Base-by-base conservation (phyloP, 352 stramenopile species). In the Peronospora destructor region DNA sequence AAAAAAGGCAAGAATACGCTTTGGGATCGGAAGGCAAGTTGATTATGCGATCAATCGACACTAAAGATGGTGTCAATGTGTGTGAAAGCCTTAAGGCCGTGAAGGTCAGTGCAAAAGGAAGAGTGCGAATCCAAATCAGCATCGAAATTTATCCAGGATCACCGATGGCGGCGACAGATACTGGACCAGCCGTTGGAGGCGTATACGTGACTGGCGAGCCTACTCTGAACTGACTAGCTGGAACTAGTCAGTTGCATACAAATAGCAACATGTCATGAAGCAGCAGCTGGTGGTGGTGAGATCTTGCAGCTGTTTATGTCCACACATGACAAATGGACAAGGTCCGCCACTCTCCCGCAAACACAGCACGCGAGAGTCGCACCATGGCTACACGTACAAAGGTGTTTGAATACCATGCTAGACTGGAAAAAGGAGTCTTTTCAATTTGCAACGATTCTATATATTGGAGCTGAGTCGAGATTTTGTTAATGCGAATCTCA, bases 311-410 rank as follows among this genome's bases (percentile, higher is more conserved):
- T 70, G 61, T 46, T 46, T 41, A 34, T 17, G 36, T 33, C 39
- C 56, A 68, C 47, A 56, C 46, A 56, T 39, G 43, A 57, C 46
- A 59, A 44, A 41, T 17, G 3, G 43, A 40, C 42, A 53, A 54
- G 61, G 48, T 71, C 53, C 61, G 16, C 61, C 61, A 63, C 61
- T 66, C 52, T 66, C 48, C 53, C 49, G 32, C 28, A 30, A 59
- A 55, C 53, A 41, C 57, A 46, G 32, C 53, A 54, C 50, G 33
- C 25, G 29, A 59, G 35, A 55, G 49, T 38, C 39, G 13, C 76
- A 74, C 21, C 12, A 5, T 9, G 14, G 11, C 11, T 35, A 35
- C 30, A 14, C 4, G 16, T 1, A 38, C 12, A 2, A 30, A 35
- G 38, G 37, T 25, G 16, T 25, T 55, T 23, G 32, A 19, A 37